Percentiles rank a stretch among this genome's conserved stretches.
Evolutionary conservation across 176 grass and related monocot species (phyloP).

Genomic region (Paspalum vaginatum): DNA sequence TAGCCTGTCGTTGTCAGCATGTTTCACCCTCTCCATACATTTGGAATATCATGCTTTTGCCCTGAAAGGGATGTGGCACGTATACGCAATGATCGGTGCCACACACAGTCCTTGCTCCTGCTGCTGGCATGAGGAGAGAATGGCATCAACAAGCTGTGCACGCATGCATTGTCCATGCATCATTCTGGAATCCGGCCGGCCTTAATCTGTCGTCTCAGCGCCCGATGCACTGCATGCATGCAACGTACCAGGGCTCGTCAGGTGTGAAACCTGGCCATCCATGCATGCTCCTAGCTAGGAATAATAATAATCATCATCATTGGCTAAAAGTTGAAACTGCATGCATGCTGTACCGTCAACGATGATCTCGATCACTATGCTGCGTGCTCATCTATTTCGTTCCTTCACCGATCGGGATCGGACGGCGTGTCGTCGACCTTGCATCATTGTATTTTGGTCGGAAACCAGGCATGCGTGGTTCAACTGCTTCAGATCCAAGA

Average conservation of each 20-base stretch:
- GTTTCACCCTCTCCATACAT: conserved; percentile 34
- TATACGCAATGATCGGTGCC: conserved; percentile 16
- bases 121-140: neutral
- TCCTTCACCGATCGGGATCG: no score
- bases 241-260: neutral
- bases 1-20: conserved; percentile 40
- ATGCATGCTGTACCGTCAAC: neutral
- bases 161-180: neutral
- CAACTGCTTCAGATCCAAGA: conserved; percentile 14
- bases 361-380: no score
- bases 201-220: no score
- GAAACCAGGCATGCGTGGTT: neutral
- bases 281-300: no score
- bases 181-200: no score
- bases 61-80: conserved; percentile 49
- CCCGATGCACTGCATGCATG: no score
- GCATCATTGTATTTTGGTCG: conserved; percentile 1
- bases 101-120: no score
- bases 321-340: neutral
- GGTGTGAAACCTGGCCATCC: no score
- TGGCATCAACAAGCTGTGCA: neutral
- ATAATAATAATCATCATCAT: neutral
- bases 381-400: no score
- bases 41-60: conserved; percentile 48
- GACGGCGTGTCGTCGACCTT: neutral